phyloP scores from a whole-genome alignment of 1,284 basidiomycete genomes.

The Thecaphora frezii region DNA sequence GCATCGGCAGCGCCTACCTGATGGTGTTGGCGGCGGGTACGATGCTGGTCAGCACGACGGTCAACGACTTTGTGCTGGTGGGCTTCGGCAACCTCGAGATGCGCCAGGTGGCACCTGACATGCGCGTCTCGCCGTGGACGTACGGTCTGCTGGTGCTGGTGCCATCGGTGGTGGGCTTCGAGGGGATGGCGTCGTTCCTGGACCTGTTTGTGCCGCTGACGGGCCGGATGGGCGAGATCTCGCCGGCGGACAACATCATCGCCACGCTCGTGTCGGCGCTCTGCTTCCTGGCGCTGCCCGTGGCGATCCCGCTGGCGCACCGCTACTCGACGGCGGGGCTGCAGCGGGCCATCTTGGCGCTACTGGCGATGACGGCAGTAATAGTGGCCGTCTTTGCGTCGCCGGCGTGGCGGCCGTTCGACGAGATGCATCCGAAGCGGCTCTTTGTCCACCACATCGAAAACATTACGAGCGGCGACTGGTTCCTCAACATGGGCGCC shows the following conservation, averaged over 20 bases:
- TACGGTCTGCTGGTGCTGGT: slow-evolving; percentile 58
- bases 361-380: slow-evolving; percentile 63
- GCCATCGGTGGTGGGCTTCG: slow-evolving; percentile 70
- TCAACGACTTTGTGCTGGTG: slow-evolving; percentile 53
- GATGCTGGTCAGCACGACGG: slow-evolving; percentile 53
- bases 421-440: slow-evolving; percentile 82
- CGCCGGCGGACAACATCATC: slow-evolving; percentile 80
- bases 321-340: slow-evolving; percentile 65
- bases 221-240: slow-evolving; percentile 61
- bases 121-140: slow-evolving; percentile 41
- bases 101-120: slow-evolving; percentile 36
- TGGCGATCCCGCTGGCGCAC: slow-evolving; percentile 69
- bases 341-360: slow-evolving; percentile 63
- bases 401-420: slow-evolving; percentile 69
- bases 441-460: slow-evolving; percentile 82
- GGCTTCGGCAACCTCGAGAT: slow-evolving; percentile 41
- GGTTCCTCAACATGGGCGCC: slow-evolving; percentile 77
- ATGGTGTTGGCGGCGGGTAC: slow-evolving; percentile 68
- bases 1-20: slow-evolving; percentile 71
- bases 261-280: slow-evolving; percentile 67
- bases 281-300: slow-evolving; percentile 66
- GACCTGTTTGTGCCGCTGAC: slow-evolving; percentile 90
- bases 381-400: slow-evolving; percentile 68
- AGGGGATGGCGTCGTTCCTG: slow-evolving; percentile 71
- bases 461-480: slow-evolving; percentile 72